A percentile compares a stretch with the other conserved stretches of the same genome.
phyloP scores from a whole-genome alignment of 805 yeast genomes.

The Saturnispora dispora region DNA sequence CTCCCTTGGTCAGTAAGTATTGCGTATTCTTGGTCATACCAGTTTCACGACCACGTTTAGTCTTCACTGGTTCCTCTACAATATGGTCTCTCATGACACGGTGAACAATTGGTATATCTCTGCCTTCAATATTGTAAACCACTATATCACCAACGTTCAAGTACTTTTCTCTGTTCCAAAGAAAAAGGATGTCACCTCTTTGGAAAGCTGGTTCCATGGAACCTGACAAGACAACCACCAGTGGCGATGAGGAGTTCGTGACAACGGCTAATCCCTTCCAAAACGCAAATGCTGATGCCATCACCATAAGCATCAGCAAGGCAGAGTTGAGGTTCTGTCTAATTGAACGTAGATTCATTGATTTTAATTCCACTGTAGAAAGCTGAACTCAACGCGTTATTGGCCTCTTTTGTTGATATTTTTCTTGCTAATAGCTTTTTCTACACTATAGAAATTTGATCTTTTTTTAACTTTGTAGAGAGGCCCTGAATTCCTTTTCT shows the following conservation, averaged over 20 bases:
- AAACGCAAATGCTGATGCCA: constrained; percentile 82
- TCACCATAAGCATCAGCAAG: constrained; percentile 65
- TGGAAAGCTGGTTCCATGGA: constrained; percentile 99
- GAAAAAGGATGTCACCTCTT: constrained; percentile 85
- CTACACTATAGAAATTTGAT: neutral
- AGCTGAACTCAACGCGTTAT: neutral
- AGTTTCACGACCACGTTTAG: constrained; percentile 9
- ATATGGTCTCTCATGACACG: constrained; percentile 83
- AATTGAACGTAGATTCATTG: constrained; percentile 24
- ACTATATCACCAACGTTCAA: constrained; percentile 86
- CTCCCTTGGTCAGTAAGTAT: constrained; percentile 85
- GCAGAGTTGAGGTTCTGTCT: constrained; percentile 32
- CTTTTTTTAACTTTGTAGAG: neutral
- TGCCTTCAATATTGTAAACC: constrained; percentile 74
- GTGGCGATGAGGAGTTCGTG: constrained; percentile 81
- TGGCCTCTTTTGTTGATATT: neutral
- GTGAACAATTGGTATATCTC: constrained; percentile 92
- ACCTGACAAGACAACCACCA: constrained; percentile 94
- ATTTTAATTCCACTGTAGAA: neutral
- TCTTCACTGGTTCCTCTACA: constrained; percentile 21
- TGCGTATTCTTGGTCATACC: constrained; percentile 30
- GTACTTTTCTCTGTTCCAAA: constrained; percentile 72
- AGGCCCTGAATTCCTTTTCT: neutral
- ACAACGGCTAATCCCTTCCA: constrained; percentile 78
- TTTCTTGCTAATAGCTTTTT: neutral